phyloP scores from a whole-genome alignment of 805 yeast genomes.

The Ogataea degrootiae region DNA sequence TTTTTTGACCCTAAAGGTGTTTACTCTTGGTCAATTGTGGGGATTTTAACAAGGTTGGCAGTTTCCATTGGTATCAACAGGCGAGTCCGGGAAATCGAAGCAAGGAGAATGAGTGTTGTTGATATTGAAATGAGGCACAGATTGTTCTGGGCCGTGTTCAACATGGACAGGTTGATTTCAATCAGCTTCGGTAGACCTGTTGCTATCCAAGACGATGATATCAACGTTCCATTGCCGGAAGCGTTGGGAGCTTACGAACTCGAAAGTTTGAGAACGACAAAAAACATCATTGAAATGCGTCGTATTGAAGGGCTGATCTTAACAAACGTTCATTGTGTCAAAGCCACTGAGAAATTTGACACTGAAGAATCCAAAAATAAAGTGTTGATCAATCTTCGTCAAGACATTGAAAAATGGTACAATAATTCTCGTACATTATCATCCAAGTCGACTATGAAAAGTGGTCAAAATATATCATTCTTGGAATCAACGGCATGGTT shows the following conservation, averaged over 20 bases:
- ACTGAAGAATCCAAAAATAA: constrained; percentile 29
- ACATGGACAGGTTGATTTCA: constrained; percentile 26
- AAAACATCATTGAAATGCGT: constrained; percentile 39
- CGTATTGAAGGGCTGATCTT: constrained; percentile 44
- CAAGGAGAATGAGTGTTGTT: constrained; percentile 25
- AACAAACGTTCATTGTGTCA: constrained; percentile 41
- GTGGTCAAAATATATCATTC: constrained; percentile 18
- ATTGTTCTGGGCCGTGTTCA: constrained; percentile 27
- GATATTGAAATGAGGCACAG: constrained; percentile 42
- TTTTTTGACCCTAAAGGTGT: constrained; percentile 46
- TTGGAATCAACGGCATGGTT: constrained; percentile 34
- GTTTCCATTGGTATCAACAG: constrained; percentile 45
- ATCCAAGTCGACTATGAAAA: constrained; percentile 7
- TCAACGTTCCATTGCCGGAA: constrained; percentile 27
- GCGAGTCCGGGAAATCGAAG: constrained; percentile 25
- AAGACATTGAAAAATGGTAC: constrained; percentile 36
- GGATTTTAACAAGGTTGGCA: constrained; percentile 40
- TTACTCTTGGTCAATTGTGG: constrained; percentile 49
- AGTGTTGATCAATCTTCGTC: constrained; percentile 30
- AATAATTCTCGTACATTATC: constrained; percentile 18
- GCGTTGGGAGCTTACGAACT: constrained; percentile 36
- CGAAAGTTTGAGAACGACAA: constrained; percentile 36
- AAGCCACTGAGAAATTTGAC: constrained; percentile 30
- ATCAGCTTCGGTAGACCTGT: constrained; percentile 25
- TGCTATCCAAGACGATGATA: constrained; percentile 24